These are phyloP conservation scores for Colletotrichum scovillei DNA, from an alignment of 2,329 filamentous ascomycete species.

Conservation along the genomic window DNA sequence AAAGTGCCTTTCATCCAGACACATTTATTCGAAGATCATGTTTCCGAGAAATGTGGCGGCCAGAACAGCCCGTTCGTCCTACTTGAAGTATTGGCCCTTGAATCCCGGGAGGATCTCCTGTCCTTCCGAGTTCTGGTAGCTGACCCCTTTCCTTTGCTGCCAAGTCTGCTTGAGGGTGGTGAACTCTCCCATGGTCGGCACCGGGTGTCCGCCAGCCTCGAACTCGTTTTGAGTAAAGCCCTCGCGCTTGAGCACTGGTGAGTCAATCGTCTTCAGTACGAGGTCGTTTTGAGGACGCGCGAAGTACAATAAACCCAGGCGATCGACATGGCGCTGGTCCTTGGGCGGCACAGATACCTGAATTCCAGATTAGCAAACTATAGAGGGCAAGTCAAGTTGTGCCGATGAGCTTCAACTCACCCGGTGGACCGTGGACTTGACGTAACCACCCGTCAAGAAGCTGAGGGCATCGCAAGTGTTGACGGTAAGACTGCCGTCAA, in stretches of 20 bases:
- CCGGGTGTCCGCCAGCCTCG: conserved; percentile 43
- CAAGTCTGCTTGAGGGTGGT: conserved; percentile 50
- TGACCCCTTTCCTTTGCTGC: conserved; percentile 47
- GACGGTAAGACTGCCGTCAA: conserved; percentile 62
- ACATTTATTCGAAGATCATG: no score
- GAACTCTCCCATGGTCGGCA: conserved; percentile 52
- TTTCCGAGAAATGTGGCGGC: not conserved
- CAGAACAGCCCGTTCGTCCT: not conserved
- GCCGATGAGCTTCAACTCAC: conserved; percentile 30
- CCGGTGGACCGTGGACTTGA: conserved; percentile 55
- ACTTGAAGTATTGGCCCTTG: conserved; percentile 40
- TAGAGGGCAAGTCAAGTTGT: accelerated
- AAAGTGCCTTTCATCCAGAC: no score
- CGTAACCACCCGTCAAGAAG: conserved; percentile 59
- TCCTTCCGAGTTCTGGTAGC: conserved; percentile 42
- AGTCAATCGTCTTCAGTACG: conserved; percentile 50
- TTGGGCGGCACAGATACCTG: conserved; percentile 51
- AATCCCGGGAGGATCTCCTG: conserved; percentile 50
- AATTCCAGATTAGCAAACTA: not conserved
- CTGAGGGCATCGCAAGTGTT: conserved; percentile 62
- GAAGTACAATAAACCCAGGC: conserved; percentile 63
- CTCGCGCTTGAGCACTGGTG: conserved; percentile 48
- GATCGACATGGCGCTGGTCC: conserved; percentile 56
- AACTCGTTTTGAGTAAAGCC: conserved; percentile 51
- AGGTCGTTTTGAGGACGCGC: conserved; percentile 56